A percentile compares a stretch with the other conserved stretches of the same genome.
Conservation (phyloP, 108 stramenopile species). For the Mayamaea pseudoterrestris region DNA sequence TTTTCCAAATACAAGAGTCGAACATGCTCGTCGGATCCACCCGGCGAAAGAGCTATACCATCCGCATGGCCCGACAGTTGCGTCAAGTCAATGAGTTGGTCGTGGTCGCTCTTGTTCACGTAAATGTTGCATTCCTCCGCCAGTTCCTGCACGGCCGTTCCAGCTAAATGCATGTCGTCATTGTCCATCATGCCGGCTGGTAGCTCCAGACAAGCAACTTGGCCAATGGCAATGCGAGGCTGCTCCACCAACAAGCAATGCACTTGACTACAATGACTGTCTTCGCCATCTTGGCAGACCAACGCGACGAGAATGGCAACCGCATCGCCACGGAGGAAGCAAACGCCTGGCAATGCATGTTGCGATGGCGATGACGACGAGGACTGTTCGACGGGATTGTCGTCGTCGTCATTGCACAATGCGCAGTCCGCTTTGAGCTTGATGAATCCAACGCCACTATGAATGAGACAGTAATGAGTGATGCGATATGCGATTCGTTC, state of each 20-base stretch:
- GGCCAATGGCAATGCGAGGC: conserved; percentile 25
- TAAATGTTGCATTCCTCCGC: conserved; percentile 16
- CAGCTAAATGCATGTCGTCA: conserved; percentile 5
- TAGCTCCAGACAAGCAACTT: conserved; percentile 19
- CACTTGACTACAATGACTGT: not conserved
- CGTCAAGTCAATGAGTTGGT: conserved; percentile 21
- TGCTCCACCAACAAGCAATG: conserved; percentile 27
- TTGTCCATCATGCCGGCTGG: conserved; percentile 31
- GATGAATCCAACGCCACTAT: conserved; percentile 24
- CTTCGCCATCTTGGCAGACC: conserved; percentile 8
- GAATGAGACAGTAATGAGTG: too few species aligned
- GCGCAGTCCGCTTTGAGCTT: conserved; percentile 21
- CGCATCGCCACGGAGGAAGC: conserved; percentile 20
- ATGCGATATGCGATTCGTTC: not conserved
- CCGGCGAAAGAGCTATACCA: conserved; percentile 15
- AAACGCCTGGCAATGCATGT: conserved; percentile 22
- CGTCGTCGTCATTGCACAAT: not conserved
- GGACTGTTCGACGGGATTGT: not conserved
- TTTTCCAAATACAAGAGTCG: conserved; percentile 20
- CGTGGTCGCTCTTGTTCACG: conserved; percentile 6
- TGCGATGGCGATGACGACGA: not conserved
- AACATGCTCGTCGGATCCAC: conserved; percentile 26
- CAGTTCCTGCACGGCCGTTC: conserved; percentile 22
- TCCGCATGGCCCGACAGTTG: conserved; percentile 4
- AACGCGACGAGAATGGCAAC: conserved; percentile 23